phyloP scores from a whole-genome alignment of 1,284 basidiomycete genomes.

The Trametes hirsuta region DNA sequence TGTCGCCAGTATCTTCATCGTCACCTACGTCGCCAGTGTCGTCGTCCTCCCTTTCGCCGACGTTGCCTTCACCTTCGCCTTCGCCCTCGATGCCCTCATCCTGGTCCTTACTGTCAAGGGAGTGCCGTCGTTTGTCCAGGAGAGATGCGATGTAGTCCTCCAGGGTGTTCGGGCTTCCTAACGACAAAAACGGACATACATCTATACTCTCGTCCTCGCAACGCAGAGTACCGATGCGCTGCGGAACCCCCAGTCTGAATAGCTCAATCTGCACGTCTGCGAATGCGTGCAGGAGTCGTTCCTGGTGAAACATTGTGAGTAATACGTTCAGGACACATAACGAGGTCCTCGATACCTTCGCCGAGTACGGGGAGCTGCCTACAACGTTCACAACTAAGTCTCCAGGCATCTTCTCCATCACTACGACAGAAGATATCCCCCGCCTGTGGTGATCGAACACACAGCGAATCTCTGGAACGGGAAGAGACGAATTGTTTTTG shows the following conservation, averaged over 20 bases:
- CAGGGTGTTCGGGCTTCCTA: background rate
- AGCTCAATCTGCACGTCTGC: background rate
- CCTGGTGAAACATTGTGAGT: background rate
- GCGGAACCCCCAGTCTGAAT: background rate
- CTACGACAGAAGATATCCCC: background rate
- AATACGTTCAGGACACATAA: background rate
- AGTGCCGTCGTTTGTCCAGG: background rate
- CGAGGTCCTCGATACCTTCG: background rate
- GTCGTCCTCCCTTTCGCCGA: too few species aligned
- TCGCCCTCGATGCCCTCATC: too few species aligned
- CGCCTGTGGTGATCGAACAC: too few species aligned
- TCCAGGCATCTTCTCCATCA: background rate
- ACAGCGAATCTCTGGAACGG: too few species aligned
- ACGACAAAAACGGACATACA: constrained; percentile 1
- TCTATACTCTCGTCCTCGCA: background rate
- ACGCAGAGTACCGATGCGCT: background rate
- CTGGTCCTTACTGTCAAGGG: too few species aligned
- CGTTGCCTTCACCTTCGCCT: too few species aligned
- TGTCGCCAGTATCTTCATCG: too few species aligned
- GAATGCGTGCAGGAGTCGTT: background rate
- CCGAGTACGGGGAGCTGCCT: background rate
- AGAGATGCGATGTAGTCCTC: constrained; percentile 9
- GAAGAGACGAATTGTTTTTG: too few species aligned
- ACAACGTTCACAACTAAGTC: background rate
- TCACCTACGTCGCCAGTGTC: too few species aligned